Evolutionary conservation across 768 basidiomycete genomes (phyloP).

Genomic region (Macrolepiota dolichaula): DNA sequence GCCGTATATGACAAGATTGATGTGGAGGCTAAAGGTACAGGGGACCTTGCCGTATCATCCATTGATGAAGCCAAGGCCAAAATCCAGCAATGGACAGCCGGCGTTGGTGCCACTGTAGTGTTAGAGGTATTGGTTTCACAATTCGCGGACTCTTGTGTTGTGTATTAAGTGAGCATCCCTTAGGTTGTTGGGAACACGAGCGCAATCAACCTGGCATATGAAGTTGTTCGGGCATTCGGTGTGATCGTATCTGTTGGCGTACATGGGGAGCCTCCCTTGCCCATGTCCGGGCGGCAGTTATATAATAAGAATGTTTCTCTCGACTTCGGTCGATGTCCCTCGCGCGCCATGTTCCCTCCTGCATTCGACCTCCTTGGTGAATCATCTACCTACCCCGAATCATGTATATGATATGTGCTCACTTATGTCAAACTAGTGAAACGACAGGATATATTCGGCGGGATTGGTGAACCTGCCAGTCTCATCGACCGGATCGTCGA

Average conservation of each 20-base stretch:
- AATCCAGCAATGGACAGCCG: conserved; percentile 50
- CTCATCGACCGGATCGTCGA: conserved; percentile 68
- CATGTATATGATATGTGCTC: not conserved
- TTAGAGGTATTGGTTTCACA: conserved; percentile 51
- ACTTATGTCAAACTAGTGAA: conserved; percentile 34
- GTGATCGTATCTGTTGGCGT: conserved; percentile 74
- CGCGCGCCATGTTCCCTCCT: conserved; percentile 70
- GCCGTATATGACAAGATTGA: conserved; percentile 53
- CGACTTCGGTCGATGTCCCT: conserved; percentile 81
- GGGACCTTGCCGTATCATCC: conserved; percentile 47
- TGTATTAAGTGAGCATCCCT: not conserved
- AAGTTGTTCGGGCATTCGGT: conserved; percentile 73
- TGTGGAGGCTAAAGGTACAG: conserved; percentile 37
- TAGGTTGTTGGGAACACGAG: conserved; percentile 70
- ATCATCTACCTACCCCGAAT: conserved; percentile 3
- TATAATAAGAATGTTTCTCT: conserved; percentile 80
- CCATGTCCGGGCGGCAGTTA: conserved; percentile 52
- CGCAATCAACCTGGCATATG: conserved; percentile 62
- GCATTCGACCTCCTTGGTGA: conserved; percentile 63
- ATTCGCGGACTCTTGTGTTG: not conserved
- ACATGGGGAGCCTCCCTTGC: conserved; percentile 51
- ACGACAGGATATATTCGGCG: conserved; percentile 71
- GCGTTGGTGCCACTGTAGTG: conserved; percentile 59
- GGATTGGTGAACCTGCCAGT: conserved; percentile 57
- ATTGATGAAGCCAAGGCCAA: conserved; percentile 49